These are phyloP conservation scores for Entonaema liquescens DNA, from an alignment of 495 filamentous ascomycete genomes.

Conservation along the genomic window DNA sequence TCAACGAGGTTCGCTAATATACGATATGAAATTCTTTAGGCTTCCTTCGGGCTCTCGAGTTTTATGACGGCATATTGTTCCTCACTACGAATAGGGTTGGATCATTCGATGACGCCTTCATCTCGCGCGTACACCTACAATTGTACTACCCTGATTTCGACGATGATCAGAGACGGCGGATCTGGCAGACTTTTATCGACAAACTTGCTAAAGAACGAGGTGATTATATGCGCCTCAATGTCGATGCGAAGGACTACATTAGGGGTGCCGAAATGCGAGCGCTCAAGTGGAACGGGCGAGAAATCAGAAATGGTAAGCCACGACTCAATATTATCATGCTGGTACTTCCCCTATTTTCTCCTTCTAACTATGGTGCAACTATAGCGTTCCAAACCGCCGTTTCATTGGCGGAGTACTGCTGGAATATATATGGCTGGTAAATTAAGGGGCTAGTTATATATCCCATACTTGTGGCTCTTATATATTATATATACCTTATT, in stretches of 20 bases:
- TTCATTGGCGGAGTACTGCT: constrained; percentile 47
- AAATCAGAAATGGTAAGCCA: constrained; percentile 21
- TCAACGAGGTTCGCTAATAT: not conserved
- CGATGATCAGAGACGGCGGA: no score
- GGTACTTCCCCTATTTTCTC: not conserved
- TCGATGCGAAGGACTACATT: no score
- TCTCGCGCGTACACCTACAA: no score
- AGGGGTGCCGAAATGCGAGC: constrained; percentile 14
- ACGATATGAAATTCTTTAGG: not conserved
- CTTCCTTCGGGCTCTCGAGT: constrained; percentile 66
- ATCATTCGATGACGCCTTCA: no score
- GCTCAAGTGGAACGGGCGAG: constrained; percentile 31
- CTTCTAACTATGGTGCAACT: not conserved
- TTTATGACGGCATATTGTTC: constrained; percentile 67
- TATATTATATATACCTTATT: no score
- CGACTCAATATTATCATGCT: not conserved
- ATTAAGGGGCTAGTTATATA: no score
- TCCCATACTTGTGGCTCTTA: no score
- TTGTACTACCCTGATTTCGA: no score
- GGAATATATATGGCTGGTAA: no score
- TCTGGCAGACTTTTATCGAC: no score
- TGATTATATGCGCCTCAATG: no score
- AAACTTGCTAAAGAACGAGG: no score
- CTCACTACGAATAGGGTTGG: constrained; percentile 66
- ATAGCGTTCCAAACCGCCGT: constrained; percentile 54